Conservation (phyloP, 495 filamentous ascomycete species). For the Platismatia glauca region DNA sequence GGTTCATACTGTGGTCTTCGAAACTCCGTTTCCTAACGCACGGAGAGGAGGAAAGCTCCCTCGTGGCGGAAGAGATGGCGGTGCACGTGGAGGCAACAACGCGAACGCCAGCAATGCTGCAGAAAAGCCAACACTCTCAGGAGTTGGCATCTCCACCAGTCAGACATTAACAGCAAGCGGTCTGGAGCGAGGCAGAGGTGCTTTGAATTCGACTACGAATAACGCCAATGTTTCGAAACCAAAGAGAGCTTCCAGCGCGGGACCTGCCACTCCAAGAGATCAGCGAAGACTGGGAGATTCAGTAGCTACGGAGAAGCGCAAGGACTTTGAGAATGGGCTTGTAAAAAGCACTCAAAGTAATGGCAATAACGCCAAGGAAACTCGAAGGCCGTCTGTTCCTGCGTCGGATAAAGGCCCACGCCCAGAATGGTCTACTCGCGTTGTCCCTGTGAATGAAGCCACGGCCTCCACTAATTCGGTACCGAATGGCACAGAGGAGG, state of each 20-base stretch:
- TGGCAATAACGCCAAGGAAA: conserved; percentile 15
- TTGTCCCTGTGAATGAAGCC: neutral
- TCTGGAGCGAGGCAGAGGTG: conserved; percentile 26
- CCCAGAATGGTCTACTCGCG: neutral
- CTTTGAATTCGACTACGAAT: conserved; percentile 28
- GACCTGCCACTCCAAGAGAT: conserved; percentile 31
- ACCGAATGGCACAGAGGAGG: conserved; percentile 5
- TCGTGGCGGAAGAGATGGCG: conserved; percentile 47
- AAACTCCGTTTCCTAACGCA: conserved; percentile 62
- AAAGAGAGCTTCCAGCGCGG: conserved; percentile 41
- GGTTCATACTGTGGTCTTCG: conserved; percentile 71
- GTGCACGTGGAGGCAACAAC: conserved; percentile 44
- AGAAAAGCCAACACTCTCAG: conserved; percentile 29
- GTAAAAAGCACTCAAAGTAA: conserved; percentile 15
- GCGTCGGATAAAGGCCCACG: conserved; percentile 27
- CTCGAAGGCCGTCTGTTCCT: conserved; percentile 27
- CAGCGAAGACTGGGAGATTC: conserved; percentile 33
- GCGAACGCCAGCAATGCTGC: conserved; percentile 33
- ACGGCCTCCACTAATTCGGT: neutral
- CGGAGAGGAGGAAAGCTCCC: conserved; percentile 49
- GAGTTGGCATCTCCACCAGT: neutral
- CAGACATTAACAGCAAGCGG: conserved; percentile 16
- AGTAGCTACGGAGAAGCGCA: conserved; percentile 32
- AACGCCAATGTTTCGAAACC: conserved; percentile 17
- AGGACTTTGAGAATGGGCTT: conserved; percentile 20